Base-by-base conservation (phyloP, 2,329 filamentous ascomycete species). In the Colletotrichum spaethianum region DNA sequence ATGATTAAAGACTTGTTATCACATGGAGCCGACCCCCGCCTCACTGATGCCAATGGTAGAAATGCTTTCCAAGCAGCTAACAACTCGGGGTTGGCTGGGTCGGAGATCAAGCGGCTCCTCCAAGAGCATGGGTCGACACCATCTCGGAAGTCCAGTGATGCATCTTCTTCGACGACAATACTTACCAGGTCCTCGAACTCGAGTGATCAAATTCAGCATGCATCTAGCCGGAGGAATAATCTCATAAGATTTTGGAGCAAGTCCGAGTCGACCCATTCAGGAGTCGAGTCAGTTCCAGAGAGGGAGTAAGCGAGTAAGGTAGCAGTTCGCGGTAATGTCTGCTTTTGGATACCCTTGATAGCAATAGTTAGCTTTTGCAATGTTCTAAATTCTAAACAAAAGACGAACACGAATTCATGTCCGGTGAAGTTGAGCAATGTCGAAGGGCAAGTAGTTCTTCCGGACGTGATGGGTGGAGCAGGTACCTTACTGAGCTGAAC, bases 1-100 rank as follows among this genome's bases (percentile, higher is more conserved):
- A 75, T 79, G 11, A 73, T 80, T 18, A 57, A 77, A 23, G 50
- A 73, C 28, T 68, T 79, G 31, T 28, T 80, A 9, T 44, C 63
- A 7, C 33, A 75, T 26, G 74, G 73, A 8, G 78, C 79, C 0
- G 68, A 78, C 44, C 72, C 76, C 11, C 46, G 48, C 2, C 74
- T 78, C 52, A 73, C 31, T 4, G 72, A 74, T 28, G 65, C 72
- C 11, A 69, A 70, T 9, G 70, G 62, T 3, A 36, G 57, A 20
- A 70, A 70, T 26, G 72, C 72, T 20, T 73, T 73, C n/a, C 64
- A 66, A n/a, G 61, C 70, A 31, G 70, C 70, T 12, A 70, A 38
- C 38, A 72, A 72, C n/a, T 52, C 63, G 4, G 72, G 72, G 8
- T 20, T 73, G 31, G 68, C 72, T 12, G 68, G 63, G 12, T 67